Evolutionary conservation across 2,329 filamentous ascomycete genomes (phyloP), one percentile per base, ranked within the genome.

Genomic region (Gaeumannomyces tritici): DNA sequence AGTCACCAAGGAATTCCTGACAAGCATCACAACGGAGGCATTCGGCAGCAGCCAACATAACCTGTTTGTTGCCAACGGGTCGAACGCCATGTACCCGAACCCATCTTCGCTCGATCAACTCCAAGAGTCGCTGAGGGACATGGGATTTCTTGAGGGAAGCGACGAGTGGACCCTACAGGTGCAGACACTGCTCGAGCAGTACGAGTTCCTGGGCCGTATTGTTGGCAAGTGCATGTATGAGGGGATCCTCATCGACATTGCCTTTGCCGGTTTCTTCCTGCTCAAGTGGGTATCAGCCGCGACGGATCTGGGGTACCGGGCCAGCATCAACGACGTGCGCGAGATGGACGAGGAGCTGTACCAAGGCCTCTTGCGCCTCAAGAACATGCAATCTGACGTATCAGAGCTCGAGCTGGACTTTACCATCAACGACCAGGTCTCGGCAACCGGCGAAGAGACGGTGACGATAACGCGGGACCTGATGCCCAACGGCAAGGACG

Each of bases 191-290:
- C 78, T 95, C 6, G 84, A 83, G 65, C 85, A 87, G 18, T 98
- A 91, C 71, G 93, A 98, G 70, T 99, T 99, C 67, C 79, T 98
- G 0, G 95, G 95, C 1, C 89, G 95, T 4, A 85, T 99, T 31
- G 88, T 99, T 29, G 95, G 95, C 13, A 99, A 99, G 73, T 99
- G 95, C 74, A 80, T 99, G 70, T 99, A 99, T 71, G 95, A 99
- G 76, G 93, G 93, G 0, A 98, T 99, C 57, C 81, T 99, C 3
- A 88, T 98, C 58, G 93, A 99, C 73, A 88, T 97, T 64, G 86
- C 86, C 60, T 99, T 99, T 77, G 93, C 93, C 1, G 88, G 90
- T 0, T 99, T 99, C 77, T 99, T 99, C 76, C 83, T 99, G 8
- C 83, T 96, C 64, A 97, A 98, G 73, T 99, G 95, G 95, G 86